Evolutionary conservation across 768 basidiomycete species (phyloP).

Genomic region (Boletus rubescentipes): DNA sequence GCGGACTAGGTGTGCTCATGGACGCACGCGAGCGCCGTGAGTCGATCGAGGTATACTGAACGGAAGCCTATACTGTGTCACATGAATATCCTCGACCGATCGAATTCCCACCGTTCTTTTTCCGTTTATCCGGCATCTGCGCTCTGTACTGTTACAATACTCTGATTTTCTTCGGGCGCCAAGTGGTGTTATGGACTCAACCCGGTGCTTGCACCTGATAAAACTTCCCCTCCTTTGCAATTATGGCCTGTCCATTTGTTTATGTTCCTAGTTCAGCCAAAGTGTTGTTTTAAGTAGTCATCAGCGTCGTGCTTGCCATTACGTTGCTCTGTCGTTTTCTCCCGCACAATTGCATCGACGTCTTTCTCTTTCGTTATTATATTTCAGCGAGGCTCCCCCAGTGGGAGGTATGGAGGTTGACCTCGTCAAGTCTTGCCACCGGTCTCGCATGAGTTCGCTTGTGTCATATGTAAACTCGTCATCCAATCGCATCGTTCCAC

Average conservation of each 20-base stretch:
- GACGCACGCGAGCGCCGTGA: constrained; percentile 80
- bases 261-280: constrained; percentile 20
- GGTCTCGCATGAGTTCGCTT: constrained; percentile 8
- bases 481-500: constrained; percentile 16
- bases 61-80: constrained; percentile 4
- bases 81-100: constrained; percentile 9
- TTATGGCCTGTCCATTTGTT: constrained; percentile 20
- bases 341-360: constrained; percentile 14
- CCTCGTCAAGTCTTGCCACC: constrained; percentile 31
- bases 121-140: constrained; percentile 7
- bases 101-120: constrained; percentile 22
- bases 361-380: constrained; percentile 23
- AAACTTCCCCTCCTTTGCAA: constrained; percentile 27
- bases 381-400: constrained; percentile 12
- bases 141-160: constrained; percentile 15
- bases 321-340: constrained; percentile 18
- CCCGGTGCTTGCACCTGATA: constrained; percentile 26
- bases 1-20: constrained; percentile 76
- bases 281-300: constrained; percentile 30
- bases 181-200: constrained; percentile 20
- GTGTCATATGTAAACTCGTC: constrained; percentile 7
- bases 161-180: constrained; percentile 6
- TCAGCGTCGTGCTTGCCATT: constrained; percentile 28
- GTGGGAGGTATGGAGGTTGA: constrained; percentile 34
- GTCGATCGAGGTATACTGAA: constrained; percentile 67